phyloP scores from a whole-genome alignment of 2,329 filamentous ascomycete species.

The Penicillium sp. region DNA sequence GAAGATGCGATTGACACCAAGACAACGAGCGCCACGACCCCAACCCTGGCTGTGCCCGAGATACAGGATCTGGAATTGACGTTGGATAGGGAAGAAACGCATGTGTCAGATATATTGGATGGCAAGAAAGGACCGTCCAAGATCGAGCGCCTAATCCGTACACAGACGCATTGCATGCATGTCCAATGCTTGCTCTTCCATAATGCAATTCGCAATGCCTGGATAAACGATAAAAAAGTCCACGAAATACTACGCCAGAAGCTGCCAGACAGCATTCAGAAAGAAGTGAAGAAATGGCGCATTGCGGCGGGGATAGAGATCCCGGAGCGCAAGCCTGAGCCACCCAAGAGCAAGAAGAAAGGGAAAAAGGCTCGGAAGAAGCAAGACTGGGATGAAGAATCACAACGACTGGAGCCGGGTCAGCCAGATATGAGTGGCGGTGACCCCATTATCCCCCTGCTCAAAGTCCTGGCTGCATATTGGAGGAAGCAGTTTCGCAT shows the following conservation, averaged over 20 bases:
- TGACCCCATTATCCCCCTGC: constrained; percentile 71
- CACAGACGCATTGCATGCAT: constrained; percentile 79
- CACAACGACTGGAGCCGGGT: constrained; percentile 65
- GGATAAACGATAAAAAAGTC: constrained; percentile 71
- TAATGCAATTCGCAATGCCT: constrained; percentile 78
- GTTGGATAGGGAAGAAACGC: constrained; percentile 52
- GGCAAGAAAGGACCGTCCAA: constrained; percentile 82
- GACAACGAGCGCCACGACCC: constrained; percentile 31
- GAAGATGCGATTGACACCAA: constrained; percentile 51
- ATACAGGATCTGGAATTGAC: constrained; percentile 71
- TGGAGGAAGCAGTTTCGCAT: constrained; percentile 83
- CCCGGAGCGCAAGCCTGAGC: constrained; percentile 40
- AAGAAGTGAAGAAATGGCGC: constrained; percentile 70
- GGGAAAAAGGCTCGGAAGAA: constrained; percentile 40
- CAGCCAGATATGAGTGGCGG: constrained; percentile 73
- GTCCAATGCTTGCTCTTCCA: constrained; percentile 85
- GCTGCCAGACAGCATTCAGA: constrained; percentile 62
- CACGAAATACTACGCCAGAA: constrained; percentile 73
- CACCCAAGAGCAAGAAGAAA: constrained; percentile 41
- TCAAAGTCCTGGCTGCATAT: constrained; percentile 73
- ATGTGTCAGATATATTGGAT: constrained; percentile 57
- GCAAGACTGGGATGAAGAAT: constrained; percentile 68
- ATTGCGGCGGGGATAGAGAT: constrained; percentile 60
- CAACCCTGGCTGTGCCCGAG: constrained; percentile 45
- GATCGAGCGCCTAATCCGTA: constrained; percentile 71